Conservation (phyloP, 2,329 filamentous ascomycete genomes). For the Xylariaceae sp. region DNA sequence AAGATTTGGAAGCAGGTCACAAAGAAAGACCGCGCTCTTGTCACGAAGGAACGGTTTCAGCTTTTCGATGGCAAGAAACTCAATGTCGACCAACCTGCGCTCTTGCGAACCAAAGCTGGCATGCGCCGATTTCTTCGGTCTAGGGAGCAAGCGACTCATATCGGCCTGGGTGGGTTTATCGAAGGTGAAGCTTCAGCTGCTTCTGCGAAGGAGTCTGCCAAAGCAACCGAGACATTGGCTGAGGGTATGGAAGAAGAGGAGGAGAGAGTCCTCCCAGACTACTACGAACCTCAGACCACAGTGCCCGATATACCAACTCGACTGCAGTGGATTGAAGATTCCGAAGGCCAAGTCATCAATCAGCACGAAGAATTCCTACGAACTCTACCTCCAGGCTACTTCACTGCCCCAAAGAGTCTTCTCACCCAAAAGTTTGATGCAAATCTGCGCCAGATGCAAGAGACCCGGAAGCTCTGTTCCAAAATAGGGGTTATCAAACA, state of each 20-base stretch:
- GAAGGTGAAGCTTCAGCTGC: constrained; percentile 45
- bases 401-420: constrained; percentile 70
- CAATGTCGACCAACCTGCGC: constrained; percentile 82
- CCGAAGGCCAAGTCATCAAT: constrained; percentile 84
- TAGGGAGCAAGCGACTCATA: constrained; percentile 64
- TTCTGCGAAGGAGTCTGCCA: constrained; percentile 46
- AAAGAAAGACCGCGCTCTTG: constrained; percentile 86
- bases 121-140: constrained; percentile 88
- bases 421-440: constrained; percentile 79
- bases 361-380: constrained; percentile 81
- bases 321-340: constrained; percentile 85
- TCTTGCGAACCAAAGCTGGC: constrained; percentile 78
- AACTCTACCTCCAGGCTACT: constrained; percentile 71
- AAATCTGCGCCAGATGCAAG: constrained; percentile 93
- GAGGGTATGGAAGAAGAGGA: constrained; percentile 93
- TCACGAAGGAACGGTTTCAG: constrained; percentile 80
- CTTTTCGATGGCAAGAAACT: constrained; percentile 83
- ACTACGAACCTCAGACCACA: constrained; percentile 83
- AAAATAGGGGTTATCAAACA: constrained; percentile 99
- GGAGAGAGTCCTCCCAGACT: constrained; percentile 84
- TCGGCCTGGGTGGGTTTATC: constrained; percentile 39
- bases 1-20: constrained; percentile 99
- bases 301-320: constrained; percentile 80
- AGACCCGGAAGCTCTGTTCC: constrained; percentile 90
- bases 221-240: constrained; percentile 72